Evolutionary conservation across 2,329 filamentous ascomycete genomes (phyloP).

Genomic region (Hymenoscyphus albidus): DNA sequence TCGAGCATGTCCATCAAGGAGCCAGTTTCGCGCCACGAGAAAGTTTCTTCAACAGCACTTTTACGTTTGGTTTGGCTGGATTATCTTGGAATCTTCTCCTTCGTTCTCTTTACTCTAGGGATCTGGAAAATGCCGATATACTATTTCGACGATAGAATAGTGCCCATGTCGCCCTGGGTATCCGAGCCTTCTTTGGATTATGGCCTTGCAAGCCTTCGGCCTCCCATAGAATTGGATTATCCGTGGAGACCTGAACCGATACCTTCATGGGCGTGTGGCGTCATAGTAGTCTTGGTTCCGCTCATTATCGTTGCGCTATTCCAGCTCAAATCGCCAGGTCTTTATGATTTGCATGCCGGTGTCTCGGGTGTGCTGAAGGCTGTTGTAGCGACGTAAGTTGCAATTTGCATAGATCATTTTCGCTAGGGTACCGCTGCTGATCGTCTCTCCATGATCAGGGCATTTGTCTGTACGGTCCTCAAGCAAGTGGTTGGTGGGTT

Average conservation of each 20-base stretch:
- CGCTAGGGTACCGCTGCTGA: conserved; percentile 48
- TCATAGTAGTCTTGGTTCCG: conserved; percentile 60
- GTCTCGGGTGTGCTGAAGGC: conserved; percentile 21
- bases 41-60: background rate
- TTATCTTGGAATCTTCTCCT: conserved; percentile 15
- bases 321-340: conserved; percentile 61
- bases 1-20: conserved; percentile 1
- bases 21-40: background rate
- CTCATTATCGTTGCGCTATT: conserved; percentile 59
- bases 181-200: background rate
- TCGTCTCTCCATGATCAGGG: conserved; percentile 38
- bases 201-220: background rate
- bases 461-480: conserved; percentile 68
- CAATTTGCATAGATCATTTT: conserved; percentile 40
- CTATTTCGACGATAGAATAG: conserved; percentile 15
- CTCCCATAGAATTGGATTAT: conserved; percentile 19
- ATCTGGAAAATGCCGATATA: conserved; percentile 23
- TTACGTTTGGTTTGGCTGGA: conserved; percentile 11
- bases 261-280: conserved; percentile 63
- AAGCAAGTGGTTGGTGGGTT: conserved; percentile 71
- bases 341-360: conserved; percentile 51
- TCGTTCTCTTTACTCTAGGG: conserved; percentile 10
- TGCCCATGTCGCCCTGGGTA: conserved; percentile 15
- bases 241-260: conserved; percentile 35
- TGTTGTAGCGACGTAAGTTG: conserved; percentile 20